Evolutionary conservation across 805 yeast genomes (phyloP).

Genomic region (Maudiozyma barnettii): DNA sequence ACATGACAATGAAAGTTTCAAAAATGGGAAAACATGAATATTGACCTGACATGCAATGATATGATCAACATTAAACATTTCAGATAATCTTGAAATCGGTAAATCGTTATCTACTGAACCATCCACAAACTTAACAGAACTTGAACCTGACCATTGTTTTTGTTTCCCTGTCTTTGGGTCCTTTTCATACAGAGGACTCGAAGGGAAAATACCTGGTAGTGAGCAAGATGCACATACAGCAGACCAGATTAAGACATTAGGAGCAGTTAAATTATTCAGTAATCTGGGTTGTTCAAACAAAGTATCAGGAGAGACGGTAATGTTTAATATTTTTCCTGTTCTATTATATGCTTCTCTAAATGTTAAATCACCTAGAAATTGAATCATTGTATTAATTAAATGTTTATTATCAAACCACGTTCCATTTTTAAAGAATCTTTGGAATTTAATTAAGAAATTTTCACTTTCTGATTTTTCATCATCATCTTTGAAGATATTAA

Average conservation of each 20-base stretch:
- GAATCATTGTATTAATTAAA: constrained; percentile 60
- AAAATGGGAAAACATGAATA: constrained; percentile 85
- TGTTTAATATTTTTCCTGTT: constrained; percentile 81
- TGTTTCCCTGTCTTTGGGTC: constrained; percentile 60
- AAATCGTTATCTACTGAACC: constrained; percentile 91
- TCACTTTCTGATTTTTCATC: constrained; percentile 41
- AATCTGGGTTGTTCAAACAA: constrained; percentile 82
- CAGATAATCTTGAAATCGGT: constrained; percentile 79
- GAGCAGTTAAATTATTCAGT: constrained; percentile 67
- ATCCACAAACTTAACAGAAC: constrained; percentile 74
- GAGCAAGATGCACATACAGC: constrained; percentile 90
- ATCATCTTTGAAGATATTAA: constrained; percentile 49
- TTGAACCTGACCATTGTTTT: constrained; percentile 65
- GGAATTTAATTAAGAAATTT: constrained; percentile 40
- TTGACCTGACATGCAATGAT: constrained; percentile 95
- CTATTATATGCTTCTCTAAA: constrained; percentile 89
- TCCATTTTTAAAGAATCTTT: constrained; percentile 65
- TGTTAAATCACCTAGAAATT: constrained; percentile 76
- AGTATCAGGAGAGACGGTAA: constrained; percentile 85
- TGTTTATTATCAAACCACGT: constrained; percentile 76
- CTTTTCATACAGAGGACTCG: constrained; percentile 75
- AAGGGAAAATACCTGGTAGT: constrained; percentile 80
- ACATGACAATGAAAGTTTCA: constrained; percentile 54
- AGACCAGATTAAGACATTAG: constrained; percentile 71
- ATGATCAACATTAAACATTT: constrained; percentile 94